A percentile compares a stretch with the other conserved stretches of the same genome.
These are phyloP conservation scores for Rhizoctonia solani DNA, from an alignment of 1,284 basidiomycete genomes.

Conservation along the genomic window DNA sequence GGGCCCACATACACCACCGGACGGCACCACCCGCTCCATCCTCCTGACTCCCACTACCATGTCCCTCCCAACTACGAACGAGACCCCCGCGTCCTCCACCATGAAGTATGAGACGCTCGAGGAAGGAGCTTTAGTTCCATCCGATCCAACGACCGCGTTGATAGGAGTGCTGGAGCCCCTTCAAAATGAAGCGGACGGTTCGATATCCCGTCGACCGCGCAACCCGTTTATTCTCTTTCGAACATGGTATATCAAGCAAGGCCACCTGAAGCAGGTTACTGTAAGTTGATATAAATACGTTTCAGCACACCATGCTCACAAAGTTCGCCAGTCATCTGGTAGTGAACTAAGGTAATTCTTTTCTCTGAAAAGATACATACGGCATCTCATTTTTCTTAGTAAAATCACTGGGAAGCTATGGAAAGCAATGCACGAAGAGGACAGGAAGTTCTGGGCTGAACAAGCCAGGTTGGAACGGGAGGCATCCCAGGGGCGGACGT, in stretches of 20 bases:
- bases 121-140: not conserved
- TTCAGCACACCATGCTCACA: not conserved
- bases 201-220: constrained; percentile 16
- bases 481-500: constrained; percentile 11
- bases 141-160: not conserved
- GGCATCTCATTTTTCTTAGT: constrained; percentile 4
- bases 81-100: not conserved
- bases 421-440: constrained; percentile 30
- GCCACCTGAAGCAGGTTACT: constrained; percentile 24
- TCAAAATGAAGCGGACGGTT: not conserved
- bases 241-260: constrained; percentile 32
- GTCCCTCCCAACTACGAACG: constrained; percentile 21
- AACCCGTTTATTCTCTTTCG: constrained; percentile 32
- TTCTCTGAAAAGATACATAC: not conserved
- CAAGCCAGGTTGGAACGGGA: constrained; percentile 25
- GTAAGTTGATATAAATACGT: not conserved
- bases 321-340: constrained; percentile 16
- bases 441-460: constrained; percentile 31
- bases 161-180: not conserved
- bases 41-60: constrained; percentile 4
- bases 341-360: constrained; percentile 21
- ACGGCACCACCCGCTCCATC: constrained; percentile 8
- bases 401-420: constrained; percentile 33
- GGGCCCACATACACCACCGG: constrained; percentile 1
- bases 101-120: constrained; percentile 7